A percentile compares a stretch with the other conserved stretches of the same genome.
Evolutionary conservation across 805 yeast species (phyloP).

Genomic region (Nematodospora valgi): DNA sequence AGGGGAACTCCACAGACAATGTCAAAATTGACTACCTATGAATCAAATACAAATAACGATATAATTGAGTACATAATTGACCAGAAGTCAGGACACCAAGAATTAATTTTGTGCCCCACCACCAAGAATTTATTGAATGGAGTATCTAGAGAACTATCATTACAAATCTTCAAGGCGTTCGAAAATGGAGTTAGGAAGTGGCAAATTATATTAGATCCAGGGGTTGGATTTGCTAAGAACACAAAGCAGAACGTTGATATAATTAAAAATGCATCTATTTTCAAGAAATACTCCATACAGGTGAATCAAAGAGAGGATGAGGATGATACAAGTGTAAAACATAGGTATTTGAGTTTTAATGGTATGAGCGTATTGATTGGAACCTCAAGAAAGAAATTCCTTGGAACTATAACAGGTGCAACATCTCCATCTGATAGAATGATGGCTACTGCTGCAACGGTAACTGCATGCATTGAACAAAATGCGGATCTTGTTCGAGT

Average conservation of each 20-base stretch:
- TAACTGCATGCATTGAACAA: slow-evolving; percentile 68
- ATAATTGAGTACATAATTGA: slow-evolving; percentile 35
- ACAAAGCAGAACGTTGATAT: slow-evolving; percentile 65
- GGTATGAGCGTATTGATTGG: slow-evolving; percentile 75
- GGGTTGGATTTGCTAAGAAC: slow-evolving; percentile 92
- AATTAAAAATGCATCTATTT: slow-evolving; percentile 47
- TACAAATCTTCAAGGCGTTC: slow-evolving; percentile 54
- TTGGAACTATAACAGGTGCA: slow-evolving; percentile 69
- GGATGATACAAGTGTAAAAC: slow-evolving; percentile 10
- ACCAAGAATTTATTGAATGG: slow-evolving; percentile 46
- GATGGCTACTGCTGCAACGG: slow-evolving; percentile 72
- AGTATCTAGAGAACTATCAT: slow-evolving; percentile 62
- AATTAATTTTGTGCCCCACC: slow-evolving; percentile 15
- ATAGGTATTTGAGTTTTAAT: slow-evolving; percentile 39
- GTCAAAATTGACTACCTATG: slow-evolving; percentile 57
- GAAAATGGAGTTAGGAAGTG: slow-evolving; percentile 70
- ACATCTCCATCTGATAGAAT: slow-evolving; percentile 58
- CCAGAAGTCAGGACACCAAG: slow-evolving; percentile 21
- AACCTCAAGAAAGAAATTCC: slow-evolving; percentile 83
- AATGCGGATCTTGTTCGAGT: slow-evolving; percentile 82
- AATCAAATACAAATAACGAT: slow-evolving; percentile 31
- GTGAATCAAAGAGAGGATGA: slow-evolving; percentile 14
- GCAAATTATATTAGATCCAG: slow-evolving; percentile 94
- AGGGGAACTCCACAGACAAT: slow-evolving; percentile 80
- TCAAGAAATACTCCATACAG: slow-evolving; percentile 46